phyloP scores from a whole-genome alignment of 371 early-diverging fungal genomes.

The Conidiobolus incongruus region DNA sequence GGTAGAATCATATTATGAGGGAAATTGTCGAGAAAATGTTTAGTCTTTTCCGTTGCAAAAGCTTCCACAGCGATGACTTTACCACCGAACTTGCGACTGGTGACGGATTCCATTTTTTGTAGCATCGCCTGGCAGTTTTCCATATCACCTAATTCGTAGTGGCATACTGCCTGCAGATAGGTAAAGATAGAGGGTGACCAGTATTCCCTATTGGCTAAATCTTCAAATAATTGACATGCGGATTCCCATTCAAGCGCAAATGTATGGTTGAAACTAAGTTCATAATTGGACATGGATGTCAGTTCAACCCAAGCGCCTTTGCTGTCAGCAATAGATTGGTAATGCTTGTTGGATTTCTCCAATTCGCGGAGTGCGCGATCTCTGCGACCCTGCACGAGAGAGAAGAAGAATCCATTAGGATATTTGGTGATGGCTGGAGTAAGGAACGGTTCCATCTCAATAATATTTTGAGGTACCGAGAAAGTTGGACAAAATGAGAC shows the following conservation, averaged over 20 bases:
- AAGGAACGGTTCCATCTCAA: background rate
- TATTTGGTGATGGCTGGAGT: conserved; percentile 17
- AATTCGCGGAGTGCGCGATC: conserved; percentile 20
- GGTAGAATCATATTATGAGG: conserved; percentile 27
- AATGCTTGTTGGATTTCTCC: conserved; percentile 23
- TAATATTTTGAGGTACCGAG: background rate
- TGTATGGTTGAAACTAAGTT: conserved; percentile 26
- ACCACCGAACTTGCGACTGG: conserved; percentile 24
- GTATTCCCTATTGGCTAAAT: conserved; percentile 22
- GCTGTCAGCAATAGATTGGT: conserved; percentile 21
- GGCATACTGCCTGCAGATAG: conserved; percentile 29
- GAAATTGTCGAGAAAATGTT: conserved; percentile 22
- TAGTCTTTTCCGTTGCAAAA: conserved; percentile 21
- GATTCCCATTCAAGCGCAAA: conserved; percentile 24
- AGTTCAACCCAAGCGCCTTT: conserved; percentile 25
- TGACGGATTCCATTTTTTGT: conserved; percentile 19
- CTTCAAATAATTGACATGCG: conserved; percentile 18
- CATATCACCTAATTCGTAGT: conserved; percentile 21
- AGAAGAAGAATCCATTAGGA: conserved; percentile 30
- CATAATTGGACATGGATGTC: conserved; percentile 26
- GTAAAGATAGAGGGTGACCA: conserved; percentile 32
- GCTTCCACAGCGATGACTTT: conserved; percentile 25
- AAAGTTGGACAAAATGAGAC: background rate
- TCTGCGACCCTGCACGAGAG: conserved; percentile 27
- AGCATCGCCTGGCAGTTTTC: conserved; percentile 22